These are phyloP conservation scores for Picea glauca DNA, from an alignment of 75 land plant species.

Conservation along the genomic window DNA sequence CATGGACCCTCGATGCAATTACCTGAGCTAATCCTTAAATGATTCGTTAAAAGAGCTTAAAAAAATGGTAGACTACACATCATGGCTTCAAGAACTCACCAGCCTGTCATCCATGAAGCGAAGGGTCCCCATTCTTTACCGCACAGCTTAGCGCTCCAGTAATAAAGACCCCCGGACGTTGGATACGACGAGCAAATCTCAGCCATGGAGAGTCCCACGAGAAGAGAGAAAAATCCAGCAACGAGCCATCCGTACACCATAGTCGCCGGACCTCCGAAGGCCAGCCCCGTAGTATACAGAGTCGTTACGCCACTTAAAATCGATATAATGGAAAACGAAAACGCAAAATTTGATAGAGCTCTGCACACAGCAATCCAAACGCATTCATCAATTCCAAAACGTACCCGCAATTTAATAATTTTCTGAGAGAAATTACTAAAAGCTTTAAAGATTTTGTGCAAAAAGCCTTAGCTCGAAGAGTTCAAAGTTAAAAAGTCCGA, in stretches of 20 bases:
- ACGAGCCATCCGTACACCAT: constrained; percentile 85
- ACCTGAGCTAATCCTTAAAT: not conserved
- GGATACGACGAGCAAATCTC: constrained; percentile 94
- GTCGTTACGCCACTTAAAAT: constrained; percentile 87
- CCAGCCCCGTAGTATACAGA: constrained; percentile 75
- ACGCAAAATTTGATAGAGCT: constrained; percentile 79
- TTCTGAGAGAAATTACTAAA: no score
- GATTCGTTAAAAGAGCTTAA: no score
- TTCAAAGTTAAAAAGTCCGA: not conserved
- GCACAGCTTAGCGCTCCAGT: constrained; percentile 84
- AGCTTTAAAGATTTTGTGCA: no score
- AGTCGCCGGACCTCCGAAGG: constrained; percentile 70
- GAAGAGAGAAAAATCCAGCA: constrained; percentile 68
- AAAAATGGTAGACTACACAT: not conserved
- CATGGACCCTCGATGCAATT: not conserved
- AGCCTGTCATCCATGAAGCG: constrained; percentile 94
- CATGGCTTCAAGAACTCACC: constrained; percentile 36
- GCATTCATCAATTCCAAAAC: not conserved
- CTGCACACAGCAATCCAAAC: constrained; percentile 34
- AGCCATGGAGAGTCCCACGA: constrained; percentile 86
- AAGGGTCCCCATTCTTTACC: constrained; percentile 87
- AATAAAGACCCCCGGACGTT: constrained; percentile 97
- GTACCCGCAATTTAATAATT: no score
- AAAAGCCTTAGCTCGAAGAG: no score
- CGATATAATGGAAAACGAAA: constrained; percentile 87